These are phyloP conservation scores for Coemansia sp. DNA, from an alignment of 192 early-diverging fungal species.

Conservation along the genomic window DNA sequence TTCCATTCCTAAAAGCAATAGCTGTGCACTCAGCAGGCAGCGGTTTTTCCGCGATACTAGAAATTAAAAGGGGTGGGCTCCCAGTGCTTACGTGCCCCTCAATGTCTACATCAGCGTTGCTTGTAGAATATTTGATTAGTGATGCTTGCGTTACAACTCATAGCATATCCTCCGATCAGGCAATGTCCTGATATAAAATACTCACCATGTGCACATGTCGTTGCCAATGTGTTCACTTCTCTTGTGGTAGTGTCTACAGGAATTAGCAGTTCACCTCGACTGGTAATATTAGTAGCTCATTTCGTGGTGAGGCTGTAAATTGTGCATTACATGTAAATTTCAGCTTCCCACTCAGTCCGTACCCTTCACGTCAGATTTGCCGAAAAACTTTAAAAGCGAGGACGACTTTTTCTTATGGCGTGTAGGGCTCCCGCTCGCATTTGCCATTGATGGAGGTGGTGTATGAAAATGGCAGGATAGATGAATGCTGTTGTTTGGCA, in stretches of 20 bases:
- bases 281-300: not conserved
- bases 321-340: not conserved
- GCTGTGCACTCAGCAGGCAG: not conserved
- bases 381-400: conserved; percentile 36
- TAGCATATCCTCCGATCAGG: not conserved
- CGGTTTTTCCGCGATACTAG: conserved; percentile 3
- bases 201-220: conserved; percentile 1
- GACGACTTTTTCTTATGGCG: conserved; percentile 26
- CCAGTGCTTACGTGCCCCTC: not conserved
- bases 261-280: not conserved
- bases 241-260: not conserved
- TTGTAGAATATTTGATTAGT: not conserved
- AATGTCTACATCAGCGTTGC: not conserved
- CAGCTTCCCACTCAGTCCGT: too few relatives aligned
- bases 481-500: not conserved
- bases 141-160: not conserved
- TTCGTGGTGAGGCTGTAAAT: not conserved
- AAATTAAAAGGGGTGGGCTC: not conserved
- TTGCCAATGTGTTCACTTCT: not conserved
- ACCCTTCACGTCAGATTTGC: conserved; percentile 14
- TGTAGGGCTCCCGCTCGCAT: not conserved
- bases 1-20: conserved; percentile 35
- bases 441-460: not conserved
- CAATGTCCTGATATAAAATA: not conserved
- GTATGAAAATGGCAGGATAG: not conserved